Conservation (phyloP, 2,329 filamentous ascomycete species). For the Talaromyces albobiverticillius region DNA sequence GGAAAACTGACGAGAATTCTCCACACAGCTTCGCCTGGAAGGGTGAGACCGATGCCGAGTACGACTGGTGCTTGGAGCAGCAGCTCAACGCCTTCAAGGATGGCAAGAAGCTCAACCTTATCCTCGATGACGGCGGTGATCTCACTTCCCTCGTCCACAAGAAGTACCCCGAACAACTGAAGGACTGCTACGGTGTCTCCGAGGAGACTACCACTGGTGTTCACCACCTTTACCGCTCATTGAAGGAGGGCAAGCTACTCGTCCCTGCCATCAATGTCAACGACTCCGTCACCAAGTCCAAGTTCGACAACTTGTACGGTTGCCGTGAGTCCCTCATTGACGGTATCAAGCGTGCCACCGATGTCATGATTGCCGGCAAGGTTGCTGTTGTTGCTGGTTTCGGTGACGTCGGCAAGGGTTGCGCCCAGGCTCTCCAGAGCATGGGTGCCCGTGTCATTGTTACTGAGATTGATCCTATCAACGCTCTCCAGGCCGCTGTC, state of each 20-base stretch:
- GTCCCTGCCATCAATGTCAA: constrained; percentile 99
- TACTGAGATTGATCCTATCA: constrained; percentile 98
- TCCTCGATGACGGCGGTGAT: constrained; percentile 98
- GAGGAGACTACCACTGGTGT: constrained; percentile 99
- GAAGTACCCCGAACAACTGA: constrained; percentile 98
- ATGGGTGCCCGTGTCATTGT: constrained; percentile 97
- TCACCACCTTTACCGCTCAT: constrained; percentile 98
- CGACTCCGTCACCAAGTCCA: constrained; percentile 99
- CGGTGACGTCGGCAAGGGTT: constrained; percentile 99
- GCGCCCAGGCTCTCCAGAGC: constrained; percentile 88
- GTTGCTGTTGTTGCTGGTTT: constrained; percentile 95
- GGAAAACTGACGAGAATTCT: not conserved
- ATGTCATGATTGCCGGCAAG: constrained; percentile 99
- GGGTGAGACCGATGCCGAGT: constrained; percentile 98
- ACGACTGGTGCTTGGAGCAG: constrained; percentile 99
- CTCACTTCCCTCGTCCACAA: constrained; percentile 92
- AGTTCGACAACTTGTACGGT: constrained; percentile 99
- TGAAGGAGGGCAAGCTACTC: constrained; percentile 85
- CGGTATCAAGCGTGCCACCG: constrained; percentile 99
- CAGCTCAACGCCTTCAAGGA: constrained; percentile 97
- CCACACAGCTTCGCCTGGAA: constrained; percentile 64
- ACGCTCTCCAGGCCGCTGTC: constrained; percentile 97
- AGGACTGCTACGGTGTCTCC: constrained; percentile 96
- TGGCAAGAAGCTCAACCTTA: constrained; percentile 93
- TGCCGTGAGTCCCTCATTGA: constrained; percentile 98